Conservation (phyloP, 2,329 filamentous ascomycete species). For the Triangularia setosa region DNA sequence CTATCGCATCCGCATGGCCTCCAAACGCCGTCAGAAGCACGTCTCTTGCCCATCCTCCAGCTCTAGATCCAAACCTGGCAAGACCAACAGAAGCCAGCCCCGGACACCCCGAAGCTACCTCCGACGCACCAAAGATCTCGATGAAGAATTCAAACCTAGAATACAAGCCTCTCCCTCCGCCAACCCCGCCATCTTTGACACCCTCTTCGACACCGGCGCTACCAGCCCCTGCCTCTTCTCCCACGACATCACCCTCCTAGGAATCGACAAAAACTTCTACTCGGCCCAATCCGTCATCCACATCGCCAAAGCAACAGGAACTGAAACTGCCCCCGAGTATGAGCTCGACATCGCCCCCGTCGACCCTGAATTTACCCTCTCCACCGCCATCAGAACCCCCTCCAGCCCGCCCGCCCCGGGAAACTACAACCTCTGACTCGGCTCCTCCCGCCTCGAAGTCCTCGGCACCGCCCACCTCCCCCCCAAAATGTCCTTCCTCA, state of each 20-base stretch:
- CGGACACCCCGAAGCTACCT: not conserved
- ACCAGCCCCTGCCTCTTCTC: slow-evolving; percentile 37
- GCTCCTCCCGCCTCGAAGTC: slow-evolving; percentile 42
- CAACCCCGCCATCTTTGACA: slow-evolving; percentile 32
- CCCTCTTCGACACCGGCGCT: slow-evolving; percentile 42
- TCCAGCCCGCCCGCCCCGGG: slow-evolving; percentile 30
- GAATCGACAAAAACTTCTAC: slow-evolving; percentile 34
- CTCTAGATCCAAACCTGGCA: not conserved
- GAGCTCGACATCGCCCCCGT: slow-evolving; percentile 15
- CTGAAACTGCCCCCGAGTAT: slow-evolving; percentile 21
- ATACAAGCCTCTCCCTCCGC: slow-evolving; percentile 12
- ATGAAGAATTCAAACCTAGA: slow-evolving; percentile 4
- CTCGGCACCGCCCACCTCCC: slow-evolving; percentile 40
- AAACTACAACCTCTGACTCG: slow-evolving; percentile 36
- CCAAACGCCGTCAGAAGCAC: slow-evolving; percentile 24
- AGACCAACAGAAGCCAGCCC: not conserved
- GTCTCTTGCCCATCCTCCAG: slow-evolving; percentile 11
- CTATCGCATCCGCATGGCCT: slow-evolving; percentile 31
- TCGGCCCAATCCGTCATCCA: slow-evolving; percentile 32
- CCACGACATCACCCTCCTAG: slow-evolving; percentile 34
- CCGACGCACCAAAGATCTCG: not conserved
- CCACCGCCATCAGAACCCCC: not conserved
- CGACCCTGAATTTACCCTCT: not conserved
- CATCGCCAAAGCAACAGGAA: slow-evolving; percentile 23
- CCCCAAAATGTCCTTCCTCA: not conserved